These are phyloP conservation scores for Zanthoxylum bungeanum DNA, from an alignment of 345 rosid genomes.

Conservation along the genomic window DNA sequence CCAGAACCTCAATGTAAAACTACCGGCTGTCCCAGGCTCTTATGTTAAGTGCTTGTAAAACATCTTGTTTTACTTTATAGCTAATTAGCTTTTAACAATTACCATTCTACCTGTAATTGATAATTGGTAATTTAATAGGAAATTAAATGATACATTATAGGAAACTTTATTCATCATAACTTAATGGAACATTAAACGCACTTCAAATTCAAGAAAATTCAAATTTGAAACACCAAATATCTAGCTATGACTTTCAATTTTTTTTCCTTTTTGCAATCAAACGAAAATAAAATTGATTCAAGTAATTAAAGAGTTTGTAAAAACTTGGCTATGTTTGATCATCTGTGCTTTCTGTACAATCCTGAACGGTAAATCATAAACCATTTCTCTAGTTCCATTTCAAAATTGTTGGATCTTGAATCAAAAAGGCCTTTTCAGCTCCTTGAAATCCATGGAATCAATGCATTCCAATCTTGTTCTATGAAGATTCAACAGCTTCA, in stretches of 20 bases:
- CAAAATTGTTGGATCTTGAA: neutral
- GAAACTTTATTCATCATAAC: too few relatives aligned
- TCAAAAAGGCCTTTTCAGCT: constrained; percentile 68
- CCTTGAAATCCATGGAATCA: constrained; percentile 66
- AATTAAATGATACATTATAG: too few relatives aligned
- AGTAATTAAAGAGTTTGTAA: neutral
- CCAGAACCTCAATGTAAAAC: too few relatives aligned
- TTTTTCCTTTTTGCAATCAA: neutral
- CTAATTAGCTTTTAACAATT: too few relatives aligned
- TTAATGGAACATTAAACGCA: neutral
- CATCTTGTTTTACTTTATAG: too few relatives aligned
- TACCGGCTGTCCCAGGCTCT: too few relatives aligned
- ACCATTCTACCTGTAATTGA: too few relatives aligned
- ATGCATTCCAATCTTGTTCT: constrained; percentile 59
- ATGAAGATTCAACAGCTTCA: constrained; percentile 61
- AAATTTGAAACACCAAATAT: neutral
- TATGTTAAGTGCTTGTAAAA: too few relatives aligned
- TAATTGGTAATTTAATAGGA: too few relatives aligned
- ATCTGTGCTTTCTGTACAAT: constrained; percentile 8
- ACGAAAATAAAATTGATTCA: neutral
- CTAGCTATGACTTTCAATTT: neutral
- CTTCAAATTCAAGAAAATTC: neutral
- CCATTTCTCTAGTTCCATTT: neutral
- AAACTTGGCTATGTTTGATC: neutral
- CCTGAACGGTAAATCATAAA: neutral